Conservation (phyloP, 148 eudicot genomes). For the Diospyros kaki region DNA sequence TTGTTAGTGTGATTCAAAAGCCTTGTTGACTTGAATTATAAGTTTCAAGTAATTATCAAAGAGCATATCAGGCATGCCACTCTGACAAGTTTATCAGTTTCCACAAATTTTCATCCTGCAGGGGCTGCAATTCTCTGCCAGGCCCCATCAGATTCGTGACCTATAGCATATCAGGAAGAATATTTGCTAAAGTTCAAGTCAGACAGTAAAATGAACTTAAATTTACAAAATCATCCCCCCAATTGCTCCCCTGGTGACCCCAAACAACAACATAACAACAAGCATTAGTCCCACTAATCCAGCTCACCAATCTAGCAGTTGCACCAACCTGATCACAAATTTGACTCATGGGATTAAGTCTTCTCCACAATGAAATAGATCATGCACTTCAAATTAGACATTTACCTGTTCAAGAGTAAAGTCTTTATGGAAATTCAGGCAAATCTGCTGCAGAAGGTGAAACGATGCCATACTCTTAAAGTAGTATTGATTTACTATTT, state of each 20-base stretch:
- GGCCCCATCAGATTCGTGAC: neutral
- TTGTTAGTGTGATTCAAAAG: neutral
- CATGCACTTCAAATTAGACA: neutral
- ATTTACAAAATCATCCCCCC: too few relatives aligned
- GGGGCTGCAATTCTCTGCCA: neutral
- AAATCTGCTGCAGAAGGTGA: conserved; percentile 51
- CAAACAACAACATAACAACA: too few relatives aligned
- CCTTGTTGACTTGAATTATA: neutral
- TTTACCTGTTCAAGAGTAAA: conserved; percentile 74
- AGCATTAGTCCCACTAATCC: too few relatives aligned
- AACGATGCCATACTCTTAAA: conserved; percentile 83
- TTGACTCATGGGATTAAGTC: neutral
- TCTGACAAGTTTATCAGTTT: neutral
- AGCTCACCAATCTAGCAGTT: neutral
- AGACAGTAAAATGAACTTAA: neutral
- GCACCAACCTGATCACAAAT: neutral
- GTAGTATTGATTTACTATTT: conserved; percentile 59
- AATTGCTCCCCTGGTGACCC: too few relatives aligned
- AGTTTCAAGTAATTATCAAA: neutral
- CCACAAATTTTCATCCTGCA: too few relatives aligned
- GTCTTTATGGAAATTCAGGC: conserved; percentile 77
- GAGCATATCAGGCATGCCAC: neutral
- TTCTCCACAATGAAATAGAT: neutral
- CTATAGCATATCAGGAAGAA: neutral
- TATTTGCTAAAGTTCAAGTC: neutral